These are phyloP conservation scores for Scutellospora calospora DNA, from an alignment of 371 early-diverging fungal genomes.

Conservation along the genomic window DNA sequence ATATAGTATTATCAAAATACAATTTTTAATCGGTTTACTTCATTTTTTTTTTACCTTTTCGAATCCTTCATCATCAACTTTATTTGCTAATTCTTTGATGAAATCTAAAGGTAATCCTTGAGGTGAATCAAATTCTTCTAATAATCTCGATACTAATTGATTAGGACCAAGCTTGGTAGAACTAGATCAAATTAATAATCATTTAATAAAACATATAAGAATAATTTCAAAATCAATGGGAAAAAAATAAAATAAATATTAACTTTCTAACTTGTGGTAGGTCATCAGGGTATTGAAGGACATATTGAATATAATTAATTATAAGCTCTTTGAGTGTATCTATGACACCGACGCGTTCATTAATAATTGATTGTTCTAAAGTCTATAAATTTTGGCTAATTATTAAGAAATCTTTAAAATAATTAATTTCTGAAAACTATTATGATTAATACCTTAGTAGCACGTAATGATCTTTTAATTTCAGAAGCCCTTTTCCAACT, in stretches of 20 bases:
- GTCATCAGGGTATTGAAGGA: conserved; percentile 87
- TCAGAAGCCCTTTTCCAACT: conserved; percentile 77
- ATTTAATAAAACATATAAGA: neutral
- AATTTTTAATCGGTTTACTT: neutral
- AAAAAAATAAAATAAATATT: conserved; percentile 48
- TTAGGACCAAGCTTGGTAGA: conserved; percentile 52
- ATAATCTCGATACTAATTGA: conserved; percentile 58
- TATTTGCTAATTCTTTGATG: conserved; percentile 55
- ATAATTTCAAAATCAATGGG: too few relatives aligned
- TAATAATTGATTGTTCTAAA: conserved; percentile 64
- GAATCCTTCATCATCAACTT: conserved; percentile 72
- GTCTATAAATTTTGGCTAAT: conserved; percentile 48
- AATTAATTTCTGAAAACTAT: neutral
- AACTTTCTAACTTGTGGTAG: conserved; percentile 81
- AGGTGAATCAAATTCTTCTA: conserved; percentile 58
- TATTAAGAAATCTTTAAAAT: neutral
- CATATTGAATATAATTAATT: conserved; percentile 86
- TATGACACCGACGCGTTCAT: conserved; percentile 67
- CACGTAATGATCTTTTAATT: conserved; percentile 57
- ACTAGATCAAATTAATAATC: conserved; percentile 31
- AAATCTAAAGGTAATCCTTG: conserved; percentile 63
- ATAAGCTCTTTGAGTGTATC: conserved; percentile 64
- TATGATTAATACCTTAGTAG: conserved; percentile 53
- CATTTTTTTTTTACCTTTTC: conserved; percentile 57
- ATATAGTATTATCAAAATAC: neutral